Evolutionary conservation across 352 stramenopile species (phyloP), one percentile per base, ranked within the genome.

Genomic region (Globisporangium paddicum): DNA sequence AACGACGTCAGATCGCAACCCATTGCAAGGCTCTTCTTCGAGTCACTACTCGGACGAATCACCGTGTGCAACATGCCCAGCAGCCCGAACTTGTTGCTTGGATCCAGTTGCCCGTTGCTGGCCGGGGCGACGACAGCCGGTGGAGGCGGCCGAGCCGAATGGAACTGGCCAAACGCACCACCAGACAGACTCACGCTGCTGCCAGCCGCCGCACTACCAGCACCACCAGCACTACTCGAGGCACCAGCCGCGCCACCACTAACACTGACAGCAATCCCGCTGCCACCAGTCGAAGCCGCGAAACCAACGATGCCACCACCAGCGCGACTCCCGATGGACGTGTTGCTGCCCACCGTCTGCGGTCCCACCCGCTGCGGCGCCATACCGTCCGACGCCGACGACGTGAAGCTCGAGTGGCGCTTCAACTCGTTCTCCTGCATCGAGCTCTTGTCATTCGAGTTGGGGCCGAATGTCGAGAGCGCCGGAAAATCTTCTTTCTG

Each of bases 401-500:
- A 84, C 47, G 78, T 86, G 58, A 90, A 90, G 66, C 80, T 90
- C 48, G 72, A 63, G 41, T 89, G 76, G 25, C 80, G 70, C 65
- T 90, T 90, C 13, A 87, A 64, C 45, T 88, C 80, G 38, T 71
- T 57, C 44, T 64, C 62, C 28, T 67, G 67, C 48, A 82, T 69
- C 26, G 81, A 62, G 35, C 61, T 69, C 65, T 89, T 89, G 35
- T 89, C 82, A 56, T 56, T 78, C 26, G 59, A 68, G 23, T 60
- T 68, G 9, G 58, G 35, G 2, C 60, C 68, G 64, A 94, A 89
- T 4, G 83, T 77, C n/a, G 81, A 91, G 3, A 94, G 69, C 21
- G 84, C 84, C 11, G 84, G 84, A 52, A 94, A 94, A 34, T 94
- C 84, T 51, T 94, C 84, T 55, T 94, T 94, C 63, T 94, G 84